phyloP scores from a whole-genome alignment of 495 filamentous ascomycete genomes.

The Penicillium dipodomyicola region DNA sequence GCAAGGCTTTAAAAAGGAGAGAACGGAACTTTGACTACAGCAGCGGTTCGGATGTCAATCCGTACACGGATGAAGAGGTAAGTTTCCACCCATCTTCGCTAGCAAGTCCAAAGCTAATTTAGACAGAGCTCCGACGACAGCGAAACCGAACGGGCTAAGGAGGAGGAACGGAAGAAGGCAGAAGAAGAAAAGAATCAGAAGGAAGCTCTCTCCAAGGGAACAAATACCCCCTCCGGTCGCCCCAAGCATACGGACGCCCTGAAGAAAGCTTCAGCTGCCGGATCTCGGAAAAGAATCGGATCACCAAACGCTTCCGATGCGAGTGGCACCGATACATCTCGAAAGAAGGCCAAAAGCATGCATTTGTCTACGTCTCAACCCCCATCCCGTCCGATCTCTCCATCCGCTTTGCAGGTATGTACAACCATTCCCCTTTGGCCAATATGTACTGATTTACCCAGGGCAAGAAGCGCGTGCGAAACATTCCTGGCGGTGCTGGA shows the following conservation, averaged over 20 bases:
- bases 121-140: conserved; percentile 44
- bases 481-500: conserved; percentile 46
- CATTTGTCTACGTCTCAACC: conserved; percentile 55
- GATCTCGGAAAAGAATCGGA: conserved; percentile 75
- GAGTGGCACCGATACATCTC: conserved; percentile 82
- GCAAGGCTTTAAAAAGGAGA: conserved; percentile 75
- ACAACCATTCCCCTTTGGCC: not conserved
- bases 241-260: conserved; percentile 44
- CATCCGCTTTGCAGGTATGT: conserved; percentile 39
- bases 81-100: not conserved
- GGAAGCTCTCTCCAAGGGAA: conserved; percentile 61
- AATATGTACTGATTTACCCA: conserved; percentile 23
- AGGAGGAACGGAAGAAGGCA: conserved; percentile 68
- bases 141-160: conserved; percentile 55
- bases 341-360: conserved; percentile 83
- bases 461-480: conserved; percentile 48
- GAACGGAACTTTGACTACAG: conserved; percentile 86
- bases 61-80: conserved; percentile 62
- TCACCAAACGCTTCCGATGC: conserved; percentile 85
- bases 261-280: conserved; percentile 51
- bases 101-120: not conserved
- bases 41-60: conserved; percentile 69
- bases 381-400: conserved; percentile 54
- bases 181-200: conserved; percentile 60
- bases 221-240: conserved; percentile 71